Evolutionary conservation across 208 protist species (phyloP), one percentile per base, ranked within the genome.

Genomic region (Acanthamoeba lenticulata): DNA sequence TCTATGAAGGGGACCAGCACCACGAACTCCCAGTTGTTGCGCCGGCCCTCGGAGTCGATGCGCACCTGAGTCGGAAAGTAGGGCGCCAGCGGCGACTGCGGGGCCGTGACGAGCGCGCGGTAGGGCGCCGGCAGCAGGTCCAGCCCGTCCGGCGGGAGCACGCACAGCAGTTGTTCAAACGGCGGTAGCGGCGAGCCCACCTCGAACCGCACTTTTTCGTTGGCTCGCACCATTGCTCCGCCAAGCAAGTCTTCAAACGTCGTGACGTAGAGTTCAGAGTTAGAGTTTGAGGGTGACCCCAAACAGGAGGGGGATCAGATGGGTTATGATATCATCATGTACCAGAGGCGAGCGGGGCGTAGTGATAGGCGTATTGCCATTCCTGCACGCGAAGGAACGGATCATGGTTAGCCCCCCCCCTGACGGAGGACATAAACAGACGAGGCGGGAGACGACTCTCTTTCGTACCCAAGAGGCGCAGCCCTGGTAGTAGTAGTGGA

Each of bases 281-380:
- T 69, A 2, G 32, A n/a, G 44, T 94, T 49, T 29, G 65, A 77
- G 34, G 65, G 11, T 40, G 65, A 77, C 7, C 7, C 9, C 9
- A 7, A 77, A 77, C 13, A 77, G 27, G 65, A 29, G 34, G 65
- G 34, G 34, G n/a, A 29, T 40, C 13, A 29, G 27, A 38, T 9
- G 34, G 65, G 34, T 40, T 15, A 77, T 9, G n/a, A 29, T n/a
- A n/a, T n/a, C n/a, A n/a, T 6, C 9, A 17, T 3, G 99, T 49
- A 88, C 98, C 98, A 1, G 92, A 97, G 1, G 99, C 96, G 32
- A 99, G 98, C n/a, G 99, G 99, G 13, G 99, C 97, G 97, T 99
- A 99, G 97, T 99, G 98, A 97, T 98, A 99, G 9, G 99, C 99
- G 95, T 99, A 99, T 95, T 98, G 99, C 99, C 99, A 99, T 90